Conservation (phyloP, 2,329 filamentous ascomycete genomes). For the Monilinia vaccinii-corymbosi region DNA sequence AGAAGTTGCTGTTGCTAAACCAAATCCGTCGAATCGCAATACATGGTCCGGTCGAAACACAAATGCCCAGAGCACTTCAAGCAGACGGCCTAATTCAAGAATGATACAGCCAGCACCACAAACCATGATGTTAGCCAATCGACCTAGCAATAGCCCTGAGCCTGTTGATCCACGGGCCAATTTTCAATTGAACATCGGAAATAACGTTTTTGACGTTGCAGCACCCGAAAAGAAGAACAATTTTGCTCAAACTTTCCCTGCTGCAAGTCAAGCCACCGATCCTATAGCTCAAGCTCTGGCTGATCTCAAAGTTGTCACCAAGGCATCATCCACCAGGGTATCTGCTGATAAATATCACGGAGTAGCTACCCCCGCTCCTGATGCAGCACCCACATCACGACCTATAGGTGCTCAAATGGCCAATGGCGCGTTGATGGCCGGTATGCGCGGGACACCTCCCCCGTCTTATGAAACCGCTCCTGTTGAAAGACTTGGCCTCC, state of each 20-base stretch:
- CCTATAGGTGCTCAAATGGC: constrained; percentile 33
- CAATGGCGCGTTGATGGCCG: constrained; percentile 41
- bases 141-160: constrained; percentile 60
- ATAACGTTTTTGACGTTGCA: constrained; percentile 91
- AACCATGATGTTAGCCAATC: constrained; percentile 30
- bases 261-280: constrained; percentile 44
- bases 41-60: constrained; percentile 43
- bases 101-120: constrained; percentile 14
- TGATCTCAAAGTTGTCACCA: constrained; percentile 79
- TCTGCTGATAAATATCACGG: constrained; percentile 95
- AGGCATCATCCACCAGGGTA: constrained; percentile 72
- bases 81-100: constrained; percentile 35
- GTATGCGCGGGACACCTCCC: constrained; percentile 67
- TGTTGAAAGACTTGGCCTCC: constrained; percentile 73
- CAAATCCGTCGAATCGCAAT: constrained; percentile 39
- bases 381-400: constrained; percentile 35
- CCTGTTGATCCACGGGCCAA: constrained; percentile 87
- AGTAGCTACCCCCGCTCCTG: constrained; percentile 71
- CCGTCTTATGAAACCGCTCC: constrained; percentile 68
- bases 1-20: constrained; percentile 29
- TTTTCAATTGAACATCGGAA: constrained; percentile 86
- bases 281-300: constrained; percentile 89
- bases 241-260: constrained; percentile 27
- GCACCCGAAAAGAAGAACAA: constrained; percentile 58
- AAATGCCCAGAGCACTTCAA: constrained; percentile 18